These are phyloP conservation scores for Suillus subluteus DNA, from an alignment of 768 basidiomycete species.

Conservation along the genomic window DNA sequence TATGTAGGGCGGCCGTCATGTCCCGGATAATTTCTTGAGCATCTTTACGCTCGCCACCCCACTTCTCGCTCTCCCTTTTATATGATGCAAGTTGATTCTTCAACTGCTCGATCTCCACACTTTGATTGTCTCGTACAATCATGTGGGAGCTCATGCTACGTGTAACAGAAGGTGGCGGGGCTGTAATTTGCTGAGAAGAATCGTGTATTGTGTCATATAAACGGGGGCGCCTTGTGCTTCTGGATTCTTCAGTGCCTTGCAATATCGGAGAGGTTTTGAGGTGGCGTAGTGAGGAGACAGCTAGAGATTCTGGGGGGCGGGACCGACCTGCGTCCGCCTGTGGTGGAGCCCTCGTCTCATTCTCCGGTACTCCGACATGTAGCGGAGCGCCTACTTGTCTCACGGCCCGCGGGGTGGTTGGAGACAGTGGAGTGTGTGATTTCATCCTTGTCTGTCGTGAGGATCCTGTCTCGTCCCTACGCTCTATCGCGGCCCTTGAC, in stretches of 20 bases:
- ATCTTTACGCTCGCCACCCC: background rate
- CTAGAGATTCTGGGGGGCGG: background rate
- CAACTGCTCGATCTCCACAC: background rate
- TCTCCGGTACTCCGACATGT: no score
- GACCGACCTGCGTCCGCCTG: background rate
- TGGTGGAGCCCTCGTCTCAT: background rate
- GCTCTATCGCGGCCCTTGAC: no score
- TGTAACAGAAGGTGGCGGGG: no score
- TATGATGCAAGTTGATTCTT: background rate
- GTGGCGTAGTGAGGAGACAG: background rate
- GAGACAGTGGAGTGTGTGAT: background rate
- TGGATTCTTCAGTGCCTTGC: background rate
- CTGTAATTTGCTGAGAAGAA: background rate
- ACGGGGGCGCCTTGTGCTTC: no score
- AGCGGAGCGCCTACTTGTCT: background rate
- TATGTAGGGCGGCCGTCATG: background rate
- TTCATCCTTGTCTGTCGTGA: background rate
- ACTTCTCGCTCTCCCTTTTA: background rate
- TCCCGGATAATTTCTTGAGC: no score
- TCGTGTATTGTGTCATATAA: background rate
- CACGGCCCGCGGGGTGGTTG: background rate
- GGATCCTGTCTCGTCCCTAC: background rate
- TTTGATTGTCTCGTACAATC: constrained; percentile 4
- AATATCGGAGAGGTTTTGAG: background rate
- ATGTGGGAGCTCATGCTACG: background rate